These are phyloP conservation scores for Tolypocladium ovalisporum DNA, from an alignment of 2,329 filamentous ascomycete species.

Conservation along the genomic window DNA sequence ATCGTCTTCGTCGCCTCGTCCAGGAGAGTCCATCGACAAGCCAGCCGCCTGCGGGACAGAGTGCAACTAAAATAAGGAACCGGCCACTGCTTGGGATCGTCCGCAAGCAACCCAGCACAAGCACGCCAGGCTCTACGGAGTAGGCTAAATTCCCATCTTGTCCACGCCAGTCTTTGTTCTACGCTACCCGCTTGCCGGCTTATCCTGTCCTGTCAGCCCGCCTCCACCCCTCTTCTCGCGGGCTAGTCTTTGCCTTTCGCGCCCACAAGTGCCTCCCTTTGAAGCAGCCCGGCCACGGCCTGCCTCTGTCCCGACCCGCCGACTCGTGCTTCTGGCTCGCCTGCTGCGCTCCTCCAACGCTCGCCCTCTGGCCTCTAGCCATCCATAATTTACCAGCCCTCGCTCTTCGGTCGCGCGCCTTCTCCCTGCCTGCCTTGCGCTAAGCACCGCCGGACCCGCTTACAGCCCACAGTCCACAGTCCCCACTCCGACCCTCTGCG, in stretches of 20 bases:
- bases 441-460: constrained; percentile 2
- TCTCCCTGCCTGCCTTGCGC: background rate
- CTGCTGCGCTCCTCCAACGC: background rate
- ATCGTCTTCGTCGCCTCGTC: background rate
- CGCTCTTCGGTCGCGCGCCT: background rate
- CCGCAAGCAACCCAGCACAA: background rate
- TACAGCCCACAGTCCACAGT: background rate
- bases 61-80: background rate
- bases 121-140: background rate
- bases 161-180: background rate
- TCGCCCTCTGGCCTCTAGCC: background rate
- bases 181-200: background rate
- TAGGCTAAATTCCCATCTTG: background rate
- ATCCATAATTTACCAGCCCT: background rate
- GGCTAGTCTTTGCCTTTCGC: background rate
- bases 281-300: background rate
- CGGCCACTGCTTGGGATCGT: background rate
- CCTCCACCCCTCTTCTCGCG: background rate
- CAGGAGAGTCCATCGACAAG: background rate
- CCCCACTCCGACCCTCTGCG: constrained; percentile 2
- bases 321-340: background rate
- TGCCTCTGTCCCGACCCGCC: background rate
- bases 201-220: background rate
- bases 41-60: background rate
- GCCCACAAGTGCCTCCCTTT: background rate